Conservation (phyloP, 2,329 filamentous ascomycete species). For the Aureobasidium sp. region DNA sequence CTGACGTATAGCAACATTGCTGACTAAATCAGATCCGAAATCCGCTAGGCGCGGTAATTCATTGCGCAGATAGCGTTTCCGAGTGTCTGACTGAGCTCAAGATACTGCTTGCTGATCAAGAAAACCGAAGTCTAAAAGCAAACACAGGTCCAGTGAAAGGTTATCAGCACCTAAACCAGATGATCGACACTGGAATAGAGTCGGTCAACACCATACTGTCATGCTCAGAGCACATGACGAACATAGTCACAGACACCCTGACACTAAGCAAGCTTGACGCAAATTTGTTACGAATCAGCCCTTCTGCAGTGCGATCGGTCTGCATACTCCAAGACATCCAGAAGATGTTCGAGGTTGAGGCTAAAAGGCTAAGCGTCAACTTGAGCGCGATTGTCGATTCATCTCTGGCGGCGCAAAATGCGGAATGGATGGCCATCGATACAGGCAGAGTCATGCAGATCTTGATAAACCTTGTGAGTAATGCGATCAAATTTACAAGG, state of each 20-base stretch:
- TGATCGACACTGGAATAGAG: conserved; percentile 17
- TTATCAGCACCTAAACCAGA: conserved; percentile 4
- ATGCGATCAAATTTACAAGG: conserved; percentile 31
- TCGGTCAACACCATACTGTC: conserved; percentile 22
- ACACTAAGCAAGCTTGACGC: conserved; percentile 31
- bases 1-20: neutral
- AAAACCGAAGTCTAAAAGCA: neutral
- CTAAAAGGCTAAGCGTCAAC: conserved; percentile 25
- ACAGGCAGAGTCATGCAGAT: conserved; percentile 24
- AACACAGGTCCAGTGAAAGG: neutral
- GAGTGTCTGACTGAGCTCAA: neutral
- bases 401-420: conserved; percentile 26
- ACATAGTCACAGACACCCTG: conserved; percentile 39
- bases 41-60: conserved; percentile 34
- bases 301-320: conserved; percentile 28
- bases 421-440: conserved; percentile 22
- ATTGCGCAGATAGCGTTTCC: conserved; percentile 30
- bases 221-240: conserved; percentile 23
- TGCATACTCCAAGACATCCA: conserved; percentile 27
- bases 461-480: conserved; percentile 22
- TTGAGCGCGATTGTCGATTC: conserved; percentile 25
- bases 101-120: neutral
- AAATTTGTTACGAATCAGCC: conserved; percentile 29
- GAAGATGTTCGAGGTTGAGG: conserved; percentile 30
- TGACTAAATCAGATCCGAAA: conserved; percentile 32